Percentiles rank a stretch among this genome's conserved stretches.
These are phyloP conservation scores for Filobasidium wieringae DNA, from an alignment of 768 basidiomycete genomes.

Conservation along the genomic window DNA sequence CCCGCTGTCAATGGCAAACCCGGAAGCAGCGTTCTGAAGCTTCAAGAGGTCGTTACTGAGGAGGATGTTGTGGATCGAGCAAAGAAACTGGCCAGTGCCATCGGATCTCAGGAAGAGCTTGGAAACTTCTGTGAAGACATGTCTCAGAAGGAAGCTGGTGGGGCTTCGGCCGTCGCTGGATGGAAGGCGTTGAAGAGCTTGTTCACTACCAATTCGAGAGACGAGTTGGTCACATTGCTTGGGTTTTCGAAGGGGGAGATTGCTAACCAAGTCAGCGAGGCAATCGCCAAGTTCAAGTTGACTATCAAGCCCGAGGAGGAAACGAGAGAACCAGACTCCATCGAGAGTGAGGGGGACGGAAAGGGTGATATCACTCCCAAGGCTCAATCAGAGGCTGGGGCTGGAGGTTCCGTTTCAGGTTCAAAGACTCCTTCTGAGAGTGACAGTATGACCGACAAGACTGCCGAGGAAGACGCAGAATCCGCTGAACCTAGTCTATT, in stretches of 20 bases:
- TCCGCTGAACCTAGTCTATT: slow-evolving; percentile 71
- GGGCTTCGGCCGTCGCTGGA: slow-evolving; percentile 34
- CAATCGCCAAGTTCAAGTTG: slow-evolving; percentile 54
- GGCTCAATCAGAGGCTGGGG: slow-evolving; percentile 42
- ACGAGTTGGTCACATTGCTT: slow-evolving; percentile 76
- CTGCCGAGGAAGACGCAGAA: slow-evolving; percentile 45
- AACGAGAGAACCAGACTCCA: slow-evolving; percentile 44
- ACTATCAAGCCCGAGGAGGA: slow-evolving; percentile 30
- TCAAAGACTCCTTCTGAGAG: slow-evolving; percentile 70
- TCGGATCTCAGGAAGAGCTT: slow-evolving; percentile 47
- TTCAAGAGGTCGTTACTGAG: slow-evolving; percentile 69
- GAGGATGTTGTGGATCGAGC: slow-evolving; percentile 62
- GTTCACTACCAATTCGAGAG: slow-evolving; percentile 76
- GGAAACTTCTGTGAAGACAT: slow-evolving; percentile 59
- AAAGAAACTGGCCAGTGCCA: slow-evolving; percentile 52
- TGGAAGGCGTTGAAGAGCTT: slow-evolving; percentile 73
- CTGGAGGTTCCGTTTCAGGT: not conserved
- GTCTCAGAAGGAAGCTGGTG: slow-evolving; percentile 30
- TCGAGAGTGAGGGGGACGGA: slow-evolving; percentile 43
- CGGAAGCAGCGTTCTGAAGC: slow-evolving; percentile 69
- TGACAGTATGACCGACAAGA: slow-evolving; percentile 52
- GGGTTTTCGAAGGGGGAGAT: slow-evolving; percentile 88
- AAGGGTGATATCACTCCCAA: slow-evolving; percentile 31
- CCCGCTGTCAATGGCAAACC: slow-evolving; percentile 49
- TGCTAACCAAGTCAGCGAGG: slow-evolving; percentile 62